phyloP scores from a whole-genome alignment of 306 rosid genomes.

The Castanospermum australe region DNA sequence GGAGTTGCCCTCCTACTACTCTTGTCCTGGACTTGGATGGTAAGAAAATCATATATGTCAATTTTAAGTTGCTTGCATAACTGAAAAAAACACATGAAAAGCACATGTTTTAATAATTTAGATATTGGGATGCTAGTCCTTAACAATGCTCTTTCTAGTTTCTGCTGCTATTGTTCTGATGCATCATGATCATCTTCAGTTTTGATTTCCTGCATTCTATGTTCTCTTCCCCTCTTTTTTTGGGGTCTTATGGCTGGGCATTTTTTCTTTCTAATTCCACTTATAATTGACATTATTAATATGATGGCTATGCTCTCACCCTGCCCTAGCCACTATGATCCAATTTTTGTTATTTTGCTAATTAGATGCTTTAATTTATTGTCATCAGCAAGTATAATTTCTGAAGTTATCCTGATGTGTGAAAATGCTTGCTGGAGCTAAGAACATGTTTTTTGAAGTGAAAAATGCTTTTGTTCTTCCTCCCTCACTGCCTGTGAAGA shows the following conservation, averaged over 20 bases:
- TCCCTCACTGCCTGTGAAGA: not conserved
- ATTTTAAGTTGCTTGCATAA: not conserved
- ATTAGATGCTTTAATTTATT: not conserved
- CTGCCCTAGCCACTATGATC: not conserved
- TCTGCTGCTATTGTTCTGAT: not conserved
- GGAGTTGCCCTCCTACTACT: conserved; percentile 94
- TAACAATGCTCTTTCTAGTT: not conserved
- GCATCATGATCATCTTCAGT: not conserved
- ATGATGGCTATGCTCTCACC: not conserved
- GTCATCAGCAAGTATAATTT: not conserved
- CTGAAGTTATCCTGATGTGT: not conserved
- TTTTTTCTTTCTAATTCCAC: not conserved
- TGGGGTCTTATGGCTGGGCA: not conserved
- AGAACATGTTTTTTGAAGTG: not conserved
- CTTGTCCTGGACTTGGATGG: conserved; percentile 99
- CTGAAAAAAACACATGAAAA: not conserved
- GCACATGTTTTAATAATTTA: not conserved
- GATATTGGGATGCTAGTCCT: not conserved
- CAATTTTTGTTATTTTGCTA: not conserved
- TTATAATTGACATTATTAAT: not conserved
- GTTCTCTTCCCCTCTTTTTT: not conserved
- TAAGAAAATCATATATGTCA: conserved; percentile 38
- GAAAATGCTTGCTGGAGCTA: conserved; percentile 18
- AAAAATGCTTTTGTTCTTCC: not conserved
- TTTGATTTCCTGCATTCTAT: not conserved